These are phyloP conservation scores for Cladosporium austrohemisphaericum DNA, from an alignment of 2,329 filamentous ascomycete genomes.

Conservation along the genomic window DNA sequence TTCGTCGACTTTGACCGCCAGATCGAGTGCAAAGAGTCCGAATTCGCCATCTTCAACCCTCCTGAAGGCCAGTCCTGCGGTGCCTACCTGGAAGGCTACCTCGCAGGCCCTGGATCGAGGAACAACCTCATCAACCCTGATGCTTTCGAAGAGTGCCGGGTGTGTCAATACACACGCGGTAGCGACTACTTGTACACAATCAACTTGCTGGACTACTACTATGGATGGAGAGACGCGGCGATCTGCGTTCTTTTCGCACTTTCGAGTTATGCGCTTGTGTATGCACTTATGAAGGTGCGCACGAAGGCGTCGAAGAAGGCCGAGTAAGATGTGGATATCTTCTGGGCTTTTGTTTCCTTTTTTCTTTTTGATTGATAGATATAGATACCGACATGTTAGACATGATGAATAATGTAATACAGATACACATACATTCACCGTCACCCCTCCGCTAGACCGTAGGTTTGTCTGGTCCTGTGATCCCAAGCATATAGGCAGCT, in stretches of 20 bases:
- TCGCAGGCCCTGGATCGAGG: conserved; percentile 39
- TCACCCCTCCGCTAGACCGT: too few relatives aligned
- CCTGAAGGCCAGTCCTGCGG: conserved; percentile 53
- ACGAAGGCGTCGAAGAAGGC: conserved; percentile 42
- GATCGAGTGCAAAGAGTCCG: conserved; percentile 35
- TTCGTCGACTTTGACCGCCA: conserved; percentile 42
- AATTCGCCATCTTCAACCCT: conserved; percentile 46
- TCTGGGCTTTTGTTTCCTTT: too few relatives aligned
- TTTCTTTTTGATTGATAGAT: too few relatives aligned
- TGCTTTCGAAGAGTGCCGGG: conserved; percentile 52
- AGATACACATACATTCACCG: too few relatives aligned
- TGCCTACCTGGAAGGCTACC: conserved; percentile 54
- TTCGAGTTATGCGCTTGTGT: conserved; percentile 38
- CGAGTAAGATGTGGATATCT: too few relatives aligned
- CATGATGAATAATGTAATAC: too few relatives aligned
- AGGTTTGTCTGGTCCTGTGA: too few relatives aligned
- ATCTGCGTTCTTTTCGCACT: conserved; percentile 55
- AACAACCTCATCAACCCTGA: conserved; percentile 58
- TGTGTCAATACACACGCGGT: conserved; percentile 58
- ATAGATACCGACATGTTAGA: too few relatives aligned
- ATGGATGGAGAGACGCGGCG: conserved; percentile 64
- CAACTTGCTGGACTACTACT: conserved; percentile 58
- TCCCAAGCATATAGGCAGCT: too few relatives aligned
- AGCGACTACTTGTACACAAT: conserved; percentile 58
- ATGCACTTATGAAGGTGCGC: conserved; percentile 39